Base-by-base conservation (phyloP, 495 filamentous ascomycete species). In the Aspergillus bridgeri region DNA sequence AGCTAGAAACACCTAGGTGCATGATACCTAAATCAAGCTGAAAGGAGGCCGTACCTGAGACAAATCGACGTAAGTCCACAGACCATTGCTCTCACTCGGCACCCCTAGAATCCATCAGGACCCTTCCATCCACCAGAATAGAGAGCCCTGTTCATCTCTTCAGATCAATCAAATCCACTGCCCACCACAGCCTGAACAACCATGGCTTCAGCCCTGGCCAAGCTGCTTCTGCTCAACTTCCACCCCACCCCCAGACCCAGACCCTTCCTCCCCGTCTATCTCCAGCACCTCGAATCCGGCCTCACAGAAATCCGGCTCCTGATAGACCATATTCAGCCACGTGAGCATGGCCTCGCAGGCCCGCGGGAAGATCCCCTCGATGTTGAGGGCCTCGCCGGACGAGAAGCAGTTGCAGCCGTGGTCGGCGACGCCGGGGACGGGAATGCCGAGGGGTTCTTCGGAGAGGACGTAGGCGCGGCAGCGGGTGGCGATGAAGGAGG, bases 391-490 rank as follows among this genome's bases (percentile, higher is more conserved):
- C 57, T 83, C 79, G 0, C 79, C 76, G 3, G 72, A 70, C 0
- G 79, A 72, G 55, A 77, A 81, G 61, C 72, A 76, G 46, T 83
- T 82, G 56, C 79, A 80, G 3, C 77, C 76, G 43, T 71, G 61
- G 0, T 65, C 48, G 4, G 60, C 53, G 25, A 65, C 64, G 6
- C 79, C 79, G 8, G 77, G 67, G 22, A 88, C 64, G 6, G 74
- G 77, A 5, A 69, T 70, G 24, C 79, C 85, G 2, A 77, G 55
- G 0, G 76, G 75, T 13, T 79, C 66, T 0, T 68, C 9, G n/a
- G 80, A 81, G 20, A 80, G 65, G n/a, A 81, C 59, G 61, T 88
- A 91, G 5, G 78, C 84, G 22, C 86, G 82, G 43, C 76, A 79
- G 22, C 84, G 83, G 71, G 86, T 68, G 29, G 65, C 65, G 3